Evolutionary conservation across 2,329 filamentous ascomycete species (phyloP).

Genomic region (Arthrobotrys musiformis): DNA sequence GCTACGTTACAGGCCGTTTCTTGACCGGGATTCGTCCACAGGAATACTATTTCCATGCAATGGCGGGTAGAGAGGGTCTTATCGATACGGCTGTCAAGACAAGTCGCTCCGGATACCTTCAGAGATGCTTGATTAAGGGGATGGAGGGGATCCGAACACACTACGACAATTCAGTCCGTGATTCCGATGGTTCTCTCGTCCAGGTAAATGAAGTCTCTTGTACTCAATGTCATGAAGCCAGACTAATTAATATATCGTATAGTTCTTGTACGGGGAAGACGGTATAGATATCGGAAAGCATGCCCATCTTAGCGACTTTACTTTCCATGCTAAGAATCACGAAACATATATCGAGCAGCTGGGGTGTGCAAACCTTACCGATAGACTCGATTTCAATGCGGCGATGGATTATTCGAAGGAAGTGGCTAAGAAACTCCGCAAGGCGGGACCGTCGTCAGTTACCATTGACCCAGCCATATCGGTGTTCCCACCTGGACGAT

Average conservation of each 20-base stretch:
- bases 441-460: conserved; percentile 65
- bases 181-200: conserved; percentile 90
- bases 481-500: conserved; percentile 57
- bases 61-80: conserved; percentile 97
- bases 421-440: conserved; percentile 78
- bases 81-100: conserved; percentile 99
- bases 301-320: conserved; percentile 88
- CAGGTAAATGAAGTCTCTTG: conserved; percentile 62
- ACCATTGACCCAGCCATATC: conserved; percentile 57
- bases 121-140: conserved; percentile 96
- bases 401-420: conserved; percentile 70
- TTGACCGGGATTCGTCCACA: conserved; percentile 97
- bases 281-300: conserved; percentile 94
- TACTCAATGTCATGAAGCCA: neutral
- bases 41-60: conserved; percentile 99
- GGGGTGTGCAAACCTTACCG: conserved; percentile 68
- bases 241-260: neutral
- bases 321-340: conserved; percentile 88
- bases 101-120: conserved; percentile 93
- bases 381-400: conserved; percentile 71
- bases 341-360: conserved; percentile 81
- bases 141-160: conserved; percentile 94
- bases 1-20: conserved; percentile 95
- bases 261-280: conserved; percentile 97
- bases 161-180: conserved; percentile 93